A percentile compares a stretch with the other conserved stretches of the same genome.
Evolutionary conservation across 164 flowering plant genomes (phyloP).

Genomic region (Vitis cinerea): DNA sequence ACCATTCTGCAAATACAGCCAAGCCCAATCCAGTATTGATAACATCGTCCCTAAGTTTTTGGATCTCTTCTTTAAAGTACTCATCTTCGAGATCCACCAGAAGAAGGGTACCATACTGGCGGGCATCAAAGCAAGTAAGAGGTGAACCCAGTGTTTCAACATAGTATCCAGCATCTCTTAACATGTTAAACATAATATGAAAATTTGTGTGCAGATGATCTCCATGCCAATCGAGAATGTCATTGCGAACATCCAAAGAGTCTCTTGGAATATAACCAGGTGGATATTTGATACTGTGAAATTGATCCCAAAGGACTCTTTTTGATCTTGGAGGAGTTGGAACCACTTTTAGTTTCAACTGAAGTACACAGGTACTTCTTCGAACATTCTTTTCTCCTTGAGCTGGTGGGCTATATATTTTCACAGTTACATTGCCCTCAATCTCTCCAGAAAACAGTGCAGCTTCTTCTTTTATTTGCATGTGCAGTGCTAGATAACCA

Average conservation of each 20-base stretch:
- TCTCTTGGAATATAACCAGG: slow-evolving; percentile 99
- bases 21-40: slow-evolving; percentile 75
- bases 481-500: slow-evolving; percentile 87
- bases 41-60: slow-evolving; percentile 82
- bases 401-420: slow-evolving; percentile 76
- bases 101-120: slow-evolving; percentile 91
- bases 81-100: slow-evolving; percentile 99
- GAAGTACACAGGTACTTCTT: slow-evolving; percentile 77
- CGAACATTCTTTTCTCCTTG: slow-evolving; percentile 57
- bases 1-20: slow-evolving; percentile 97
- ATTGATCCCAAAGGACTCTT: slow-evolving; percentile 94
- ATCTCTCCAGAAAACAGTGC: slow-evolving; percentile 79
- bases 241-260: slow-evolving; percentile 98
- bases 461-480: slow-evolving; percentile 98
- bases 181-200: slow-evolving; percentile 90
- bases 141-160: slow-evolving; percentile 98
- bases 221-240: slow-evolving; percentile 99
- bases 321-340: slow-evolving; percentile 89
- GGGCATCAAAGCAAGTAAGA: slow-evolving; percentile 98
- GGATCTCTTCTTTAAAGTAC: slow-evolving; percentile 81
- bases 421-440: slow-evolving; percentile 87
- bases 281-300: slow-evolving; percentile 94
- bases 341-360: slow-evolving; percentile 71
- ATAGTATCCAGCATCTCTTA: slow-evolving; percentile 89
- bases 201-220: slow-evolving; percentile 97